A percentile compares a stretch with the other conserved stretches of the same genome.
Conservation (phyloP, 2,329 filamentous ascomycete species). For the Alternaria tenuissima region DNA sequence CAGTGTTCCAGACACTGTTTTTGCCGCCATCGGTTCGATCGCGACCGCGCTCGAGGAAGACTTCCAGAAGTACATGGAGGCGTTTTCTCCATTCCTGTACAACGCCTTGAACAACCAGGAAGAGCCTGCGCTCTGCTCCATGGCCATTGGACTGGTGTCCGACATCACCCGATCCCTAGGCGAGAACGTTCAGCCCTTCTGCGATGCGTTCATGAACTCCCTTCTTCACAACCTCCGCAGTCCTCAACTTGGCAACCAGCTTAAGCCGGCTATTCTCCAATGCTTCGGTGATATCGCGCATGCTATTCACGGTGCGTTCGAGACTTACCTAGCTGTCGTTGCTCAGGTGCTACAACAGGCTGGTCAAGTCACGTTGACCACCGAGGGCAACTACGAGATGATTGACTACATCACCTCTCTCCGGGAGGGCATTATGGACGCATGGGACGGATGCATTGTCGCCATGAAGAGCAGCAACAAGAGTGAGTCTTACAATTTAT, state of each 20-base stretch:
- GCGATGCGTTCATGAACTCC: constrained; percentile 98
- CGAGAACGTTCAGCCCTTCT: constrained; percentile 90
- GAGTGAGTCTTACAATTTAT: constrained; percentile 61
- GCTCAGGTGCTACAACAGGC: constrained; percentile 95
- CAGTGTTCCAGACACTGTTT: constrained; percentile 91
- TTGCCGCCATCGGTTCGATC: constrained; percentile 90
- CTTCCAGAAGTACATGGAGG: constrained; percentile 97
- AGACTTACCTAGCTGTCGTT: constrained; percentile 91
- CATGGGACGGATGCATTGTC: constrained; percentile 95
- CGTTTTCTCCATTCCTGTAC: constrained; percentile 90
- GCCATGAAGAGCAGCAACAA: constrained; percentile 87
- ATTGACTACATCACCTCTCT: constrained; percentile 95
- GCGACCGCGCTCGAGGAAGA: constrained; percentile 91
- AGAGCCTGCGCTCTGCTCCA: constrained; percentile 90
- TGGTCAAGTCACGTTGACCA: constrained; percentile 77
- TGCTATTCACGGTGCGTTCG: constrained; percentile 89
- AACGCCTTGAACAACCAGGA: constrained; percentile 95
- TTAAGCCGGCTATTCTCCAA: constrained; percentile 97
- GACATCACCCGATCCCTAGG: constrained; percentile 94
- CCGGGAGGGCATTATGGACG: constrained; percentile 98
- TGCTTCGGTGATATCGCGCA: constrained; percentile 98
- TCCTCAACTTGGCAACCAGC: constrained; percentile 87
- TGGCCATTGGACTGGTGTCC: constrained; percentile 96
- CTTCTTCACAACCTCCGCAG: constrained; percentile 92
- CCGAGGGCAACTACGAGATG: constrained; percentile 91